A percentile compares a stretch with the other conserved stretches of the same genome.
These are phyloP conservation scores for Didymella segeticola DNA, from an alignment of 2,329 filamentous ascomycete species.

Conservation along the genomic window DNA sequence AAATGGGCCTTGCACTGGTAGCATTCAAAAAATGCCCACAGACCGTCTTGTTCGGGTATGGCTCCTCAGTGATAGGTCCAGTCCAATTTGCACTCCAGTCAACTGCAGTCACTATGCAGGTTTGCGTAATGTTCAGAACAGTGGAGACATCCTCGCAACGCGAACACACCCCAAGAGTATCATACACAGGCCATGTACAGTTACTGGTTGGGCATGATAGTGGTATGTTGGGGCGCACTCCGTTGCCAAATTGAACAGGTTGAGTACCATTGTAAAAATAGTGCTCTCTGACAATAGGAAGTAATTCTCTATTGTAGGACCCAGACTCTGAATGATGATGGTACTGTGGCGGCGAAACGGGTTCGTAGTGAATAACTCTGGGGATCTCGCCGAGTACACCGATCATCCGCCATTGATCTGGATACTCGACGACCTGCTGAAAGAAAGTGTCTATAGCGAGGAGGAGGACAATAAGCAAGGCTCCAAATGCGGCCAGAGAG, in stretches of 20 bases:
- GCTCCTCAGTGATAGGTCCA: not conserved
- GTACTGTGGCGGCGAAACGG: no score
- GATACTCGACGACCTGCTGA: constrained; percentile 30
- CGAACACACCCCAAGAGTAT: constrained; percentile 36
- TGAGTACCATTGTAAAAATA: constrained; percentile 28
- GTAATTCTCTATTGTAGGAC: not conserved
- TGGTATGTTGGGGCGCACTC: constrained; percentile 31
- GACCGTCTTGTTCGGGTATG: constrained; percentile 23
- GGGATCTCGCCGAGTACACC: not conserved
- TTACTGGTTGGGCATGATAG: constrained; percentile 38
- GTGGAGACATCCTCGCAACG: constrained; percentile 22
- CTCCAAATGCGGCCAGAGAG: not conserved
- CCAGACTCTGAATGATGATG: no score
- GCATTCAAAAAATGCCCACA: constrained; percentile 41
- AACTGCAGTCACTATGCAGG: constrained; percentile 14
- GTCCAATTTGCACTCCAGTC: constrained; percentile 27
- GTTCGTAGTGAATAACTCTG: constrained; percentile 13
- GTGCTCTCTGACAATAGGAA: not conserved
- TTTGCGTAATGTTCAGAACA: constrained; percentile 5
- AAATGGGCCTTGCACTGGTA: constrained; percentile 9
- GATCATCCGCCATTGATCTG: constrained; percentile 11
- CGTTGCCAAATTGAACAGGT: constrained; percentile 29
- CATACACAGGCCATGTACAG: constrained; percentile 36
- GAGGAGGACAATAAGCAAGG: not conserved
- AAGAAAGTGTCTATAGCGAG: constrained; percentile 41